Evolutionary conservation across 2,329 filamentous ascomycete species (phyloP).

Genomic region (Aureobasidium leucospermi): DNA sequence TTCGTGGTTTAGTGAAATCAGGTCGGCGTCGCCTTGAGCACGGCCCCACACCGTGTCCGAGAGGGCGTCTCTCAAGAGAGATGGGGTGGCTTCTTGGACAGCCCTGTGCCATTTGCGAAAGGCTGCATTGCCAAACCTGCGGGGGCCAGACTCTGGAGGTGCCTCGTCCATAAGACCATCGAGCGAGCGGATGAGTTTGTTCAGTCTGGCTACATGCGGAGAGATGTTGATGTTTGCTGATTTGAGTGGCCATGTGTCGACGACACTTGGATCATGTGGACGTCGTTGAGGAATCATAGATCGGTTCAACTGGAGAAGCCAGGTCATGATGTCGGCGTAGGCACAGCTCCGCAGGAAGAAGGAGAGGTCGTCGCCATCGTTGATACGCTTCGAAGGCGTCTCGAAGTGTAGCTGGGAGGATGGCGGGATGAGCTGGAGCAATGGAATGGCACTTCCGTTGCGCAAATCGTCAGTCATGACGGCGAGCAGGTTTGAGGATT

Average conservation of each 20-base stretch:
- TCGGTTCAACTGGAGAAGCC: constrained; percentile 83
- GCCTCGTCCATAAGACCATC: constrained; percentile 64
- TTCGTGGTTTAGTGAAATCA: constrained; percentile 50
- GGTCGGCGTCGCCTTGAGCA: constrained; percentile 20
- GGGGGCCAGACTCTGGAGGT: constrained; percentile 76
- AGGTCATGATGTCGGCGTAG: constrained; percentile 80
- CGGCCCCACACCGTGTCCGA: constrained; percentile 40
- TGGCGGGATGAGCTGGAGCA: constrained; percentile 39
- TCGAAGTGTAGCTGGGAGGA: constrained; percentile 51
- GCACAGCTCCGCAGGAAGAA: constrained; percentile 74
- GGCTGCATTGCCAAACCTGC: constrained; percentile 85
- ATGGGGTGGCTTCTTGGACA: constrained; percentile 52
- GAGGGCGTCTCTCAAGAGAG: constrained; percentile 52
- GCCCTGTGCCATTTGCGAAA: constrained; percentile 78
- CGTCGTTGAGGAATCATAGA: constrained; percentile 67
- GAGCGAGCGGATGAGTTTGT: constrained; percentile 58
- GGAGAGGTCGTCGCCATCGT: constrained; percentile 73
- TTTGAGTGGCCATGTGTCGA: constrained; percentile 47
- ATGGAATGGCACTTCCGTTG: constrained; percentile 10
- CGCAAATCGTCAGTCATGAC: constrained; percentile 17
- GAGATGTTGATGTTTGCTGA: constrained; percentile 41
- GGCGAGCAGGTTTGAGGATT: background rate
- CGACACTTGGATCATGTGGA: constrained; percentile 30
- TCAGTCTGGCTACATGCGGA: constrained; percentile 56
- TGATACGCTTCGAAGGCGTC: constrained; percentile 70